Percentiles rank a stretch among this genome's conserved stretches.
Conservation (phyloP, 2,329 filamentous ascomycete species). For the Sodiomyces alkalinus region DNA sequence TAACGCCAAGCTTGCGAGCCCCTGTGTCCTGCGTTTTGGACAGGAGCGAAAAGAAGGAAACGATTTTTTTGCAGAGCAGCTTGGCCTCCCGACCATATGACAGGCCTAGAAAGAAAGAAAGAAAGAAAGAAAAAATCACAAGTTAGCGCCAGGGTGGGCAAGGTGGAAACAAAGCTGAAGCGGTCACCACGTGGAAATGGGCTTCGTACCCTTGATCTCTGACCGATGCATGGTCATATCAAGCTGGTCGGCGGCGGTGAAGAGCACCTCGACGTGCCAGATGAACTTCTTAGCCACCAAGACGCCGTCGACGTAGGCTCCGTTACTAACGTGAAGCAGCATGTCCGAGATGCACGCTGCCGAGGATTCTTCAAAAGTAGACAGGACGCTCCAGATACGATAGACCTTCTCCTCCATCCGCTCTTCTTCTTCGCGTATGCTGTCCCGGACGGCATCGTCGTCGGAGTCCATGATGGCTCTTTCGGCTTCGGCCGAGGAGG, state of each 20-base stretch:
- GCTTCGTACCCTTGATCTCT: constrained; percentile 65
- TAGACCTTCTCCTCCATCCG: constrained; percentile 96
- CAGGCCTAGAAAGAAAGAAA: too few species aligned
- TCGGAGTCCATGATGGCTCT: constrained; percentile 28
- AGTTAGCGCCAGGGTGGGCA: too few species aligned
- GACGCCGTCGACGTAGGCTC: constrained; percentile 87
- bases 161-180: too few species aligned
- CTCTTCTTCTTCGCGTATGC: constrained; percentile 75
- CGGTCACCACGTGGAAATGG: too few species aligned
- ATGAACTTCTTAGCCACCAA: constrained; percentile 94
- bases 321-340: constrained; percentile 96
- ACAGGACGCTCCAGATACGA: constrained; percentile 94
- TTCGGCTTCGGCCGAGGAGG: constrained; percentile 38
- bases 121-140: too few species aligned
- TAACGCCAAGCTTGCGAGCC: constrained; percentile 84
- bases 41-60: constrained; percentile 88
- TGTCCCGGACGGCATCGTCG: constrained; percentile 50
- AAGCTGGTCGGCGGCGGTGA: constrained; percentile 73
- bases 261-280: constrained; percentile 85
- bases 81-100: constrained; percentile 95
- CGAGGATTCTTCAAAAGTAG: constrained; percentile 92
- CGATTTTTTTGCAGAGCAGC: constrained; percentile 97
- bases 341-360: constrained; percentile 98
- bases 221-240: constrained; percentile 55
- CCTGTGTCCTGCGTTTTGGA: constrained; percentile 89